Evolutionary conservation across 2,329 filamentous ascomycete species (phyloP), one percentile per base, ranked within the genome.

Genomic region (Mycosphaerella sp.): DNA sequence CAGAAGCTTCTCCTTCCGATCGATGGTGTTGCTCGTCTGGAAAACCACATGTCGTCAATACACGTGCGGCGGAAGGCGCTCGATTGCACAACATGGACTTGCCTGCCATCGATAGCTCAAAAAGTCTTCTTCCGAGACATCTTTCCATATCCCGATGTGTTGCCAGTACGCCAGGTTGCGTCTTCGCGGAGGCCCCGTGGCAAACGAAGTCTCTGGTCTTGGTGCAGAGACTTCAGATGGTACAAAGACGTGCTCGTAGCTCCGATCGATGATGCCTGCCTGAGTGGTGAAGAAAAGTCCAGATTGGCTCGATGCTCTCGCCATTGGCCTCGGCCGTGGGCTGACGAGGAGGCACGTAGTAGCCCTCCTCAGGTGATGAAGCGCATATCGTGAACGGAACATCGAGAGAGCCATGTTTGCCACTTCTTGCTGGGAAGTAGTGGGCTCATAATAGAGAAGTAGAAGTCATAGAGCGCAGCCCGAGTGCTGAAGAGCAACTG

Each of bases 31-130:
- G 49, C 69, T 65, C 14, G 71, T 65, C 75, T 80, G 53, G 48
- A 35, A 25, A 54, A 8, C 13, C 4, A 50, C 9, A 36, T 4
- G 16, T 16, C 18, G 47, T 57, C 37, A 52, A 52, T 21, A 4
- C 17, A 35, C 32, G 17, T 28, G 13, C 18, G 21, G 14, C 6
- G 40, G 1, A 21, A 18, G 13, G 32, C 25, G 2, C 7, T 44
- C 17, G 10, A 9, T 30, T 10, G 4, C n/a, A 72, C 30, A 12
- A 30, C 17, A 41, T 25, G 16, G 39, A n/a, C 75, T 64, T 68
- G 79, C 79, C 57, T 77, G 75, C 76, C 78, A 82, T 9, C 68
- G 63, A 52, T 80, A 78, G 30, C 70, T 76, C 16, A 78, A 66
- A 55, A 81, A 82, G 0, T 79, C 67, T 1, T 73, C 64, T 2